A percentile compares a stretch with the other conserved stretches of the same genome.
These are phyloP conservation scores for Emydomyces testavorans DNA, from an alignment of 2,329 filamentous ascomycete species.

Conservation along the genomic window DNA sequence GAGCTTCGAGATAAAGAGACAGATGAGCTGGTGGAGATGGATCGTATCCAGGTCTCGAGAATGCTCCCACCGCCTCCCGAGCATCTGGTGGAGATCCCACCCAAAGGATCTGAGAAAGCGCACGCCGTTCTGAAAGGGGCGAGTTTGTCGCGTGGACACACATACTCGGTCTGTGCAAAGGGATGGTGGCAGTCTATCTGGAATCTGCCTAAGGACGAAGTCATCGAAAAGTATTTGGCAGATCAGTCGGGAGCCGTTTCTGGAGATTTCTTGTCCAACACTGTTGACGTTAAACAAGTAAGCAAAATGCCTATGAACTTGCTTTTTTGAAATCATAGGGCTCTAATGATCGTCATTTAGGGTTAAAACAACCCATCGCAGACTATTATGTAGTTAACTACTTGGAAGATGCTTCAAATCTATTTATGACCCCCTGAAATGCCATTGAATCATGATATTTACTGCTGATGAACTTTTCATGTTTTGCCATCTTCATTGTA, in stretches of 20 bases:
- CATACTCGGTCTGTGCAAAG: conserved; percentile 25
- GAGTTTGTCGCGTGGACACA: conserved; percentile 22
- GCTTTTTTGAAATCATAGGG: not conserved
- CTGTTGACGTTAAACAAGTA: conserved; percentile 11
- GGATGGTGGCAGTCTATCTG: conserved; percentile 31
- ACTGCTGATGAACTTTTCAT: too few species aligned
- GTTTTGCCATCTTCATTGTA: too few species aligned
- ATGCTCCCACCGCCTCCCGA: conserved; percentile 23
- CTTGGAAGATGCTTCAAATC: too few species aligned
- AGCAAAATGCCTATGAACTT: not conserved
- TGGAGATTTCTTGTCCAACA: conserved; percentile 23
- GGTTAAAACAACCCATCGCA: too few species aligned
- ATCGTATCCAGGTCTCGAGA: conserved; percentile 27
- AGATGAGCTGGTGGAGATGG: conserved; percentile 19
- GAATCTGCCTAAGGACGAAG: conserved; percentile 19
- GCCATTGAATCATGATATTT: too few species aligned
- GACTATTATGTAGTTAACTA: too few species aligned
- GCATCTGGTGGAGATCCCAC: conserved; percentile 26
- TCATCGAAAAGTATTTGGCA: conserved; percentile 20
- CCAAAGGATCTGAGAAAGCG: conserved; percentile 18
- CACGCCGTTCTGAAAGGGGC: conserved; percentile 22
- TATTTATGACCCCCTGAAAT: too few species aligned
- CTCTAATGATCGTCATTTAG: not conserved
- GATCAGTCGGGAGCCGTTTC: conserved; percentile 15
- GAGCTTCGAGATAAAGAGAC: conserved; percentile 20